Evolutionary conservation across 1,284 basidiomycete genomes (phyloP).

Genomic region (Taiwanofungus camphoratus): DNA sequence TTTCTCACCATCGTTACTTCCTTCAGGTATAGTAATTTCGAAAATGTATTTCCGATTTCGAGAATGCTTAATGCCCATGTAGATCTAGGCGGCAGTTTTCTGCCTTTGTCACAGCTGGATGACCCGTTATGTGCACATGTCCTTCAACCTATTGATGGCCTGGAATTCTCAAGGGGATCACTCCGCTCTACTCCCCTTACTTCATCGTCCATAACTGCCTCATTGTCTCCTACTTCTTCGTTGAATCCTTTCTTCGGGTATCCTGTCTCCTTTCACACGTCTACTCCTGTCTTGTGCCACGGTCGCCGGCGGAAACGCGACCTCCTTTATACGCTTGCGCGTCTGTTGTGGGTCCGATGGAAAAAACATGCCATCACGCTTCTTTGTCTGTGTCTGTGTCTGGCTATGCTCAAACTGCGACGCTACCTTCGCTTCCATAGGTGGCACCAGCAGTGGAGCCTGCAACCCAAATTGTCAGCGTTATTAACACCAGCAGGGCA

Average conservation of each 20-base stretch:
- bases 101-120: constrained; percentile 38
- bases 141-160: no score
- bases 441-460: no score
- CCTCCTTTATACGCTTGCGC: constrained; percentile 56
- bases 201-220: constrained; percentile 4
- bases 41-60: background rate
- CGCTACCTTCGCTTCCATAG: no score
- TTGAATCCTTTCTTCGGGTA: constrained; percentile 86
- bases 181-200: background rate
- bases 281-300: constrained; percentile 41
- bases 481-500: no score
- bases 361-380: constrained; percentile 32
- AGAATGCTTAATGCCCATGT: constrained; percentile 7
- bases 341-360: constrained; percentile 67
- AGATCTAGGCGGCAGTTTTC: constrained; percentile 61
- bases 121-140: constrained; percentile 36
- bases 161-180: background rate
- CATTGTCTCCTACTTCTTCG: constrained; percentile 40
- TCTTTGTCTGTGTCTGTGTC: constrained; percentile 25
- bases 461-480: no score
- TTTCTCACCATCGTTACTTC: constrained; percentile 50
- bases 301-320: constrained; percentile 68
- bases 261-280: constrained; percentile 37
- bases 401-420: no score
- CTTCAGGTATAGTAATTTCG: constrained; percentile 44